Base-by-base conservation (phyloP, 768 basidiomycete genomes). In the Dentipellis fragilis region DNA sequence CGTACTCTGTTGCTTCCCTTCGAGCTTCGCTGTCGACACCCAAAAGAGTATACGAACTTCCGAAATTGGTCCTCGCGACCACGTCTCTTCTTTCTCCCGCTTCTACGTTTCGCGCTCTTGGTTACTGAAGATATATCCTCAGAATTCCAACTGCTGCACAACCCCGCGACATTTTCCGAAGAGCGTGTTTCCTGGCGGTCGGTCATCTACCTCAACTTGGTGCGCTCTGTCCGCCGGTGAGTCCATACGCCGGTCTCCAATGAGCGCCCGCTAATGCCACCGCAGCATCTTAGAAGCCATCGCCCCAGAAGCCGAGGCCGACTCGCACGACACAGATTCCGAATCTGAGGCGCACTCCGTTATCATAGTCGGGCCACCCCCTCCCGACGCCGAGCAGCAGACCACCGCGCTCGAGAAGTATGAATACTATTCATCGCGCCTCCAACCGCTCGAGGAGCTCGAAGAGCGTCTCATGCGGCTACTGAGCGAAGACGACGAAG, bases 131-230 rank as follows among this genome's bases (percentile, higher is more conserved):
- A 29, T 29, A 29, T 29, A 29, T 29, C 29, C 29, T n/a, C 73
- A 91, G 89, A 91, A 72, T 92, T 91, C 64, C 89, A 91, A 68
- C 76, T 93, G 11, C 69, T 90, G 65, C 87, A 92, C 66, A 78
- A 85, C 1, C 85, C 85, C 9, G 81, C 80, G 37, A 80, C 85
- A 38, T 91, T 93, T 68, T 80, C 80, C 60, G 81, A 84, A 16
- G 89, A 92, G 66, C 78, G 89, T 59, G 81, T 87, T 54, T 87
- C 89, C 23, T 93, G 89, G 89, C 81, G 89, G 52, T 80, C 87
- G 51, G 89, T 93, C 62, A 87, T 93, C 64, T 93, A 92, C 71
- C 79, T 92, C 58, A 93, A 93, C 69, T 76, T 93, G 59, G 85
- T 91, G 57, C 83, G 84, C 66, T 92, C 89, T 58, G 72, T 92